Evolutionary conservation across 495 filamentous ascomycete species (phyloP).

Genomic region (Lineolata rhizophorae): DNA sequence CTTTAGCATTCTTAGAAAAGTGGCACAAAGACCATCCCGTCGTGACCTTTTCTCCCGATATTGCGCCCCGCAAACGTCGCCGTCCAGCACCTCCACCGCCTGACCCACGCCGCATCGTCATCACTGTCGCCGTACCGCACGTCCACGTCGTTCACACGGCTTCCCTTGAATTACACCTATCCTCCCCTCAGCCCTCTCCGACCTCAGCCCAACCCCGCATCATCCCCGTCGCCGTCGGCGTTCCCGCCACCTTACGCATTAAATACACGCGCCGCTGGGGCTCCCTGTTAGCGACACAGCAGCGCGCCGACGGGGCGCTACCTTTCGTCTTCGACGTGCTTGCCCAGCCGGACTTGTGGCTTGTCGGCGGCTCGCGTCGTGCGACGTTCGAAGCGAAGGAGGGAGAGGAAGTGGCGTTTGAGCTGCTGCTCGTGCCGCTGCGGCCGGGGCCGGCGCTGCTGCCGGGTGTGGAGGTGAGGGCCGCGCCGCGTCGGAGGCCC

Average conservation of each 20-base stretch:
- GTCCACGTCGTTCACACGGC: slow-evolving; percentile 69
- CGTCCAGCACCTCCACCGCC: too few relatives aligned
- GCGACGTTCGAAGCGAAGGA: slow-evolving; percentile 47
- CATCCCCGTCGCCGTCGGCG: slow-evolving; percentile 40
- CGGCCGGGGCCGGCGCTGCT: slow-evolving; percentile 50
- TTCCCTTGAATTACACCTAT: slow-evolving; percentile 25
- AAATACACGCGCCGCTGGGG: slow-evolving; percentile 67
- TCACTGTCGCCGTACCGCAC: slow-evolving; percentile 70
- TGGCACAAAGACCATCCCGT: slow-evolving; percentile 14
- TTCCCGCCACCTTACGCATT: slow-evolving; percentile 49
- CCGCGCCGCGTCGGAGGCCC: slow-evolving; percentile 12
- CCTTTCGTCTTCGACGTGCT: slow-evolving; percentile 74
- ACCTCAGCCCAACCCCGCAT: slow-evolving; percentile 14
- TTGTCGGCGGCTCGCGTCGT: slow-evolving; percentile 59
- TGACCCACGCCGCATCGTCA: slow-evolving; percentile 26
- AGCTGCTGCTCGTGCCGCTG: slow-evolving; percentile 56
- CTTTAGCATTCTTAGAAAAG: slow-evolving; percentile 12
- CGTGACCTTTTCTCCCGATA: not conserved
- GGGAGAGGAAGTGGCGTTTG: slow-evolving; percentile 26
- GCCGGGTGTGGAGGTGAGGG: slow-evolving; percentile 59
- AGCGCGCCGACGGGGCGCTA: slow-evolving; percentile 27
- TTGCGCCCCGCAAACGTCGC: too few relatives aligned
- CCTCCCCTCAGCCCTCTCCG: slow-evolving; percentile 10
- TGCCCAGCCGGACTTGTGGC: slow-evolving; percentile 55
- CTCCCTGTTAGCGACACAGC: slow-evolving; percentile 2